These are phyloP conservation scores for Geotrichum ghanense DNA, from an alignment of 805 yeast genomes.

Conservation along the genomic window DNA sequence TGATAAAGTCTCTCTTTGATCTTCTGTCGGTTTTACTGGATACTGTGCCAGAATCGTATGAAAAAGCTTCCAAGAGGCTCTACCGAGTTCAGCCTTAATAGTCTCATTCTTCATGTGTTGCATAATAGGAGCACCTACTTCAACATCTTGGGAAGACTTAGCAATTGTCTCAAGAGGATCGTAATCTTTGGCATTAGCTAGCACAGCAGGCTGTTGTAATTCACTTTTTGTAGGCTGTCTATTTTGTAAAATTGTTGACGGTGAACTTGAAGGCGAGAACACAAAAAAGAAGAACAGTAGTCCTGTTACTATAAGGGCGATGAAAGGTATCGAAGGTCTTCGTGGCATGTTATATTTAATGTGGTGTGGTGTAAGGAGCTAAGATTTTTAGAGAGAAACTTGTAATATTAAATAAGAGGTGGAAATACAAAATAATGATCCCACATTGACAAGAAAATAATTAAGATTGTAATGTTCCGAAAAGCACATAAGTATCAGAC, in stretches of 20 bases:
- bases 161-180: slow-evolving; percentile 13
- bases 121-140: slow-evolving; percentile 54
- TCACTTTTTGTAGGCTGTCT: background rate
- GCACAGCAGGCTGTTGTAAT: background rate
- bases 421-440: too few relatives aligned
- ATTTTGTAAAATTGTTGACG: background rate
- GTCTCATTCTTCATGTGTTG: slow-evolving; percentile 88
- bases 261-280: background rate
- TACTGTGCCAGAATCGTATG: slow-evolving; percentile 89
- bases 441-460: too few relatives aligned
- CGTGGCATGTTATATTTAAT: background rate
- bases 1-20: slow-evolving; percentile 50
- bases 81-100: slow-evolving; percentile 68
- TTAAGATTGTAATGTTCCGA: too few relatives aligned
- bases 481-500: too few relatives aligned
- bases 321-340: background rate
- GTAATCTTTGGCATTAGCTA: slow-evolving; percentile 12
- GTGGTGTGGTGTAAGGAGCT: too few relatives aligned
- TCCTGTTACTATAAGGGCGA: background rate
- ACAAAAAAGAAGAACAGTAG: background rate
- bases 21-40: slow-evolving; percentile 66
- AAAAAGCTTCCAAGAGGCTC: slow-evolving; percentile 83
- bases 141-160: slow-evolving; percentile 11
- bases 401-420: too few relatives aligned
- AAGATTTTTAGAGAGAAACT: too few relatives aligned